phyloP scores from a whole-genome alignment of 768 basidiomycete genomes.

The Russula ochroleuca region DNA sequence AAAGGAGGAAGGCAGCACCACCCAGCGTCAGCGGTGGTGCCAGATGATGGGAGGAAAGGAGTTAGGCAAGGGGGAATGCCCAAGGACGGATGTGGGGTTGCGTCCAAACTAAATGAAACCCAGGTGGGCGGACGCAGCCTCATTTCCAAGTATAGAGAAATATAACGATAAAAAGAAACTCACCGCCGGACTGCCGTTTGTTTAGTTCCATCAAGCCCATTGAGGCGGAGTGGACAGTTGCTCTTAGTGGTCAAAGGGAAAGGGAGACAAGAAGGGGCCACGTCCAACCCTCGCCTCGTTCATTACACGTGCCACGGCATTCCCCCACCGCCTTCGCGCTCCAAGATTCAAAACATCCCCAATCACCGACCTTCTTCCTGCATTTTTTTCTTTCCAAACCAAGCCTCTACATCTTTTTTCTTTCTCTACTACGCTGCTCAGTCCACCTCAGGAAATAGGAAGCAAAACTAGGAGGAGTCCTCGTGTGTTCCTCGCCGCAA shows the following conservation, averaged over 20 bases:
- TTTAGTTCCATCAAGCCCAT: neutral
- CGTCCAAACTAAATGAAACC: conserved; percentile 1
- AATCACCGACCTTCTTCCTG: neutral
- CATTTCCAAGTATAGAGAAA: neutral
- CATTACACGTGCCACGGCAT: neutral
- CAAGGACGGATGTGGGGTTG: neutral
- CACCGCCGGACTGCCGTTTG: neutral
- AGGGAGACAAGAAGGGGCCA: neutral
- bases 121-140: neutral
- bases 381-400: neutral
- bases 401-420: too few species aligned
- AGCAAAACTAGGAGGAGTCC: neutral
- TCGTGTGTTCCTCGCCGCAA: neutral
- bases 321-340: neutral
- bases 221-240: neutral
- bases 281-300: neutral
- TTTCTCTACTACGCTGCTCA: too few species aligned
- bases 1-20: neutral
- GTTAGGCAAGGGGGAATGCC: neutral
- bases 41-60: neutral
- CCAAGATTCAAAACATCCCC: neutral
- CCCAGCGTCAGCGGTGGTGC: neutral
- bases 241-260: neutral
- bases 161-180: neutral
- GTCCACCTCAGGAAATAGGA: too few species aligned